Conservation (phyloP, 805 yeast species). For the Pichia nanzhaoensis region DNA sequence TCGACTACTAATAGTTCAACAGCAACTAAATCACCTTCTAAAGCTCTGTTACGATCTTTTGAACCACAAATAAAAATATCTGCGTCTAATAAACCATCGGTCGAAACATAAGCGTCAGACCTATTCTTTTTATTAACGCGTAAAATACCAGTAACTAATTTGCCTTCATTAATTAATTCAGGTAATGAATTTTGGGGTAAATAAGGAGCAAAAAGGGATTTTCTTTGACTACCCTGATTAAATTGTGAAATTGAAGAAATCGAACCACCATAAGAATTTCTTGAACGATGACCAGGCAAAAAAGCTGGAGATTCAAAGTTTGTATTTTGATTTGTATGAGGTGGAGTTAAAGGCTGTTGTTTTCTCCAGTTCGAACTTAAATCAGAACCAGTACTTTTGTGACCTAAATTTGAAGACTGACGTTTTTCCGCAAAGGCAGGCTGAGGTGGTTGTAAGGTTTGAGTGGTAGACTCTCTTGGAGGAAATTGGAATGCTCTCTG, state of each 20-base stretch:
- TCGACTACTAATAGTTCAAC: conserved; percentile 91
- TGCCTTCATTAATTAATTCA: conserved; percentile 80
- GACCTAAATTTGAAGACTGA: conserved; percentile 21
- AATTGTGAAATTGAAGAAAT: conserved; percentile 43
- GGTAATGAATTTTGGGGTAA: conserved; percentile 91
- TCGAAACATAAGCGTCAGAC: conserved; percentile 97
- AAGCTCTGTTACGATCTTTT: conserved; percentile 93
- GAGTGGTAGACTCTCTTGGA: conserved; percentile 29
- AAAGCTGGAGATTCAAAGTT: conserved; percentile 32
- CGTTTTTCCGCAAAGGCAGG: conserved; percentile 41
- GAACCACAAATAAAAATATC: conserved; percentile 98
- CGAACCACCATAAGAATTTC: conserved; percentile 66
- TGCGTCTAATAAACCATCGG: conserved; percentile 92
- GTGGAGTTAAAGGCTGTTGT: conserved; percentile 18
- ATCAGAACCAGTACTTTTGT: conserved; percentile 35
- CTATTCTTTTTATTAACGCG: conserved; percentile 95
- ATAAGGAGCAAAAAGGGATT: conserved; percentile 91
- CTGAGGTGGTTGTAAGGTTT: conserved; percentile 43
- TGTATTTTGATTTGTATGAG: conserved; percentile 13
- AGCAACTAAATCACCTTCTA: conserved; percentile 95
- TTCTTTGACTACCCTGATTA: conserved; percentile 40
- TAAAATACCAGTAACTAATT: conserved; percentile 84
- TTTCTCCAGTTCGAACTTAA: conserved; percentile 62
- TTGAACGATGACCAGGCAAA: conserved; percentile 63
- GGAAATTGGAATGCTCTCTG: conserved; percentile 61